Evolutionary conservation across 1,139 yeast genomes (phyloP), one percentile per base, ranked within the genome.

Genomic region (Magnusiomyces ingens): DNA sequence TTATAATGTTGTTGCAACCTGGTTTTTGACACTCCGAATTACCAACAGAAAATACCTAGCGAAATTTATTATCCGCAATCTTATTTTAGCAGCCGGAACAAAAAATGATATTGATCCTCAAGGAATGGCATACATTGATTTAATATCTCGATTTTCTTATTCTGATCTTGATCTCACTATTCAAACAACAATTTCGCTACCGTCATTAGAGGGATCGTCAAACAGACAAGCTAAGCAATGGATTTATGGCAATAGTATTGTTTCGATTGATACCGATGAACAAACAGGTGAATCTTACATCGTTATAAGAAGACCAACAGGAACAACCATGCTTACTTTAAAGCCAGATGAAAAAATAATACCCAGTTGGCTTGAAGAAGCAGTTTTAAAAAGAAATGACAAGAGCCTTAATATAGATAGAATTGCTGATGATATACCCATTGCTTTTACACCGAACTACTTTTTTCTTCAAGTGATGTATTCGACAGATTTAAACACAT

Each of bases 21-120:
- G 95, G 93, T 88, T 84, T 62, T 68, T 87, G 60, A 81, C 84
- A 53, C 76, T 88, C 63, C 75, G 76, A 35, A 60, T 84, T 58
- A 70, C 71, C n/a, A 83, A 83, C 50, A 71, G 95, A 48, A 76
- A 77, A 53, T 73, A 75, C 48, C 64, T 87, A 48, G 78, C 85
- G 0, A 76, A 86, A 1, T 89, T 80, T 62, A 75, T 89, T 15
- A 74, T 83, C 44, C 77, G 80, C 57, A 83, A 81, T 57, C 67
- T 89, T 53, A 70, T 81, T 12, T 61, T 75, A 8, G 74, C 81
- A 35, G 62, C 70, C 62, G 66, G 75, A 60, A 63, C 75, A 51
- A 75, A 73, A 12, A 66, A 67, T 4, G 59, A 65, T 18, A 67
- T 76, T 37, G 78, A 75, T 61, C 80, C 79, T 26, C 83, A 81